A percentile compares a stretch with the other conserved stretches of the same genome.
phyloP scores from a whole-genome alignment of 176 grass and related monocot genomes.

The Lolium multiflorum region DNA sequence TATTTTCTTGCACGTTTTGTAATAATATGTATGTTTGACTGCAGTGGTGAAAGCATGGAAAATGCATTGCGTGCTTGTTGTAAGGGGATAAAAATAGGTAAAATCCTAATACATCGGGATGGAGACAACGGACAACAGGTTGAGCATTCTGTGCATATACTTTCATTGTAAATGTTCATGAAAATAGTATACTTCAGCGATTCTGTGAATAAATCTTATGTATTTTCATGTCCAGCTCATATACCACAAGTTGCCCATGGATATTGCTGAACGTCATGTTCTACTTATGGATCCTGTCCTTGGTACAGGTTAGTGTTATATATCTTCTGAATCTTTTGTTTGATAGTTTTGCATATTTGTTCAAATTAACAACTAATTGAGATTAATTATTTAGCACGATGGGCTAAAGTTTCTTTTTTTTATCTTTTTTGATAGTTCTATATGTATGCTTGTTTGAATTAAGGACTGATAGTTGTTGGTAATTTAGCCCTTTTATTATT shows the following conservation, averaged over 20 bases:
- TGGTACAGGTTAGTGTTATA: conserved; percentile 71
- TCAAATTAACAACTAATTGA: conserved; percentile 7
- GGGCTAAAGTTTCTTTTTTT: not conserved
- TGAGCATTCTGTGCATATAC: conserved; percentile 5
- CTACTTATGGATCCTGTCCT: conserved; percentile 95
- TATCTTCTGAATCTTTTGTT: not conserved
- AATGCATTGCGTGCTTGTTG: conserved; percentile 85
- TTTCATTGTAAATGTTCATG: conserved; percentile 24
- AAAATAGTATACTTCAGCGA: conserved; percentile 3
- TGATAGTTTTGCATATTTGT: not conserved
- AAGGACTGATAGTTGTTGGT: not conserved
- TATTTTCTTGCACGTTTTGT: conserved; percentile 9
- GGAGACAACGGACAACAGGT: conserved; percentile 89
- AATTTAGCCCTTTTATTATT: not conserved
- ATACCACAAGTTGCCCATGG: conserved; percentile 83
- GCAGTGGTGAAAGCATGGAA: conserved; percentile 92
- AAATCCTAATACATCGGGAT: conserved; percentile 86
- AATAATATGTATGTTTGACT: conserved; percentile 34
- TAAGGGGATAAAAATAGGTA: conserved; percentile 87
- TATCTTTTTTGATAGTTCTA: not conserved
- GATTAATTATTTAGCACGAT: not conserved
- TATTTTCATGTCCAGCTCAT: conserved; percentile 69
- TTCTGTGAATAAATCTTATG: conserved; percentile 24
- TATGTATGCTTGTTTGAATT: not conserved
- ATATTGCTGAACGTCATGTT: conserved; percentile 88